Base-by-base conservation (phyloP, 164 flowering plant species). In the Nelumbo lutea region DNA sequence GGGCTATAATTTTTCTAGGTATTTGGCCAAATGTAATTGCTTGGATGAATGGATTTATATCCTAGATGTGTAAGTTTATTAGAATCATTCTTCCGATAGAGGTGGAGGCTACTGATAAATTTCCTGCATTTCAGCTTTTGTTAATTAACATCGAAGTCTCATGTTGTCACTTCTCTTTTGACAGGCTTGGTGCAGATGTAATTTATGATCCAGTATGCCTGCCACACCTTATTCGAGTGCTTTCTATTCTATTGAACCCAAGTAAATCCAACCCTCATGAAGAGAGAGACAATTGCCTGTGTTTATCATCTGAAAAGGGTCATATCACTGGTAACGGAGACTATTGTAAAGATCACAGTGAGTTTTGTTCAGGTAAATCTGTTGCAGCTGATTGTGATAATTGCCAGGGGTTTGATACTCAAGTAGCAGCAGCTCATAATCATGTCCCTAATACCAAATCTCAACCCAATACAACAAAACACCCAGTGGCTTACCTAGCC, bases 171-270 rank as follows among this genome's bases (percentile, higher is more conserved):
- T 62, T 47, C 57, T 74, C 47, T 68, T 70, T 70, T 46, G 39
- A 40, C 86, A 95, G 99, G 67, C 80, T 92, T 82, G 99, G 95
- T 67, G 99, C 99, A 67, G 99, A 95, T 81, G 86, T 95, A 13
- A 86, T 92, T 15, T 95, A 95, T 72, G 85, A 95, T 76, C 98
- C 96, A 6, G 62, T 74, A 15, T 89, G 94, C 75, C 83, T 95
- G 59, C 95, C 96, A 0, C 86, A 89, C 79, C 97, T 95, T 64
- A 77, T 90, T 72, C 86, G 80, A 56, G 81, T 89, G 11, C 88
- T 95, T 41, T 62, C 78, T 15, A 63, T 76, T 69, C 86, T 88
- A 59, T 65, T 86, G 78, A 72, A 78, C 43, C 76, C 60, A 59
- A 71, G 51, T 51, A 73, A 46, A 52, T 48, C 75, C 6, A 11